These are phyloP conservation scores for Liriodendron chinense DNA, from an alignment of 164 flowering plant species.

Conservation along the genomic window DNA sequence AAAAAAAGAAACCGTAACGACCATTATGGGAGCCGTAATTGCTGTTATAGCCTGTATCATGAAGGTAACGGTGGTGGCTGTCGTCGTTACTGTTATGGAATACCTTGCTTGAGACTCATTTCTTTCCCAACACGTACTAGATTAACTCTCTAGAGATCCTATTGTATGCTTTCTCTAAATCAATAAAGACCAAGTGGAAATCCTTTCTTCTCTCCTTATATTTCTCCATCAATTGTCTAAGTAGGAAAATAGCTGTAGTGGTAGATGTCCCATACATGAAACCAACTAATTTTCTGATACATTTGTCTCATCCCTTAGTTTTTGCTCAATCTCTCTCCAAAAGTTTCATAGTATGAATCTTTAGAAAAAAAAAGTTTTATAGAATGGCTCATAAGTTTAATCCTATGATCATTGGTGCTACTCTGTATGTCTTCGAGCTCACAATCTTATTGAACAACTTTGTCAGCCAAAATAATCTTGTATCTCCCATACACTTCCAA, in stretches of 20 bases:
- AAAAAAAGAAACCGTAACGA: no score
- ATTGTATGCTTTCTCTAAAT: background rate
- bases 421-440: background rate
- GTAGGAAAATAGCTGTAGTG: background rate
- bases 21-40: no score
- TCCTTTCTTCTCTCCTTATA: background rate
- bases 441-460: no score
- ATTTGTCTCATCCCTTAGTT: background rate
- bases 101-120: background rate
- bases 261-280: background rate
- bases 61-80: no score
- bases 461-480: no score
- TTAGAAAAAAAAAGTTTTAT: no score
- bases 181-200: background rate
- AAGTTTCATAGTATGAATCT: no score
- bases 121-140: background rate
- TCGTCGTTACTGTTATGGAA: no score
- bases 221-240: background rate
- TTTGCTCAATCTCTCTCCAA: background rate
- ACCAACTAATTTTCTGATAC: background rate
- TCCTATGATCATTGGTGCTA: background rate
- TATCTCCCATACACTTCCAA: no score
- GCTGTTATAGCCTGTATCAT: no score
- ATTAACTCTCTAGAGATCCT: background rate
- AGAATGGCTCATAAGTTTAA: background rate